Evolutionary conservation across 192 early-diverging fungal genomes (phyloP), one percentile per base, ranked within the genome.

Genomic region (Chytriomyces sp.): DNA sequence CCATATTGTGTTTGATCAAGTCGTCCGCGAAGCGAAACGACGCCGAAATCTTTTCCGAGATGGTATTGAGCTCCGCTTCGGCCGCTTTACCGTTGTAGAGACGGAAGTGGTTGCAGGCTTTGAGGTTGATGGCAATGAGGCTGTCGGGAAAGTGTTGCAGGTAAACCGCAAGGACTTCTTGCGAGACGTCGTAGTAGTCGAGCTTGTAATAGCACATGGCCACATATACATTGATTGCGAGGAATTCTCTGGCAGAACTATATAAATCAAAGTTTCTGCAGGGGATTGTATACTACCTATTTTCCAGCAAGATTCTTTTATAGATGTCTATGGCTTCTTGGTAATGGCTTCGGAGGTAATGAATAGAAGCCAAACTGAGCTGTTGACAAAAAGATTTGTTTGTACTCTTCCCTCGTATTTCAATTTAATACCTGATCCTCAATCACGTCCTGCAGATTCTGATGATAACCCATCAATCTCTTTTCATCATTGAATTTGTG

Each of bases 401-500:
- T 12, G 44, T n/a, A 14, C 17, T 49, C 44, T 0, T n/a, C 14
- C 19, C 17, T 52, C 39, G 52, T 26, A 32, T n/a, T 0, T 54
- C 22, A 14, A 6, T 17, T 55, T 26, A 1, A 22, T 32, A 85
- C 80, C 77, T 88, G 86, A 53, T 88, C 86, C 68, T 88, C 86
- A 49, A 88, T 84, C 19, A 88, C 84, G 59, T 88, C 86, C 59
- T 88, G 86, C 8, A 88, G 68, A 55, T 80, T 81, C 52, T 87
- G 85, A 59, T 88, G 86, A 58, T 86, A 83, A 4, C 81, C 81
- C 86, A 88, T 88, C 72, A 88, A 73, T 57, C 86, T 52, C 65
- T 88, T 88, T 72, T 88, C 86, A 61, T 88, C 86, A 59, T 88
- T 88, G 73, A 88, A 87, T 71, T 88, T 88, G 73, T 88, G 86